Conservation (phyloP, 352 stramenopile genomes). For the Globisporangium barbulae region DNA sequence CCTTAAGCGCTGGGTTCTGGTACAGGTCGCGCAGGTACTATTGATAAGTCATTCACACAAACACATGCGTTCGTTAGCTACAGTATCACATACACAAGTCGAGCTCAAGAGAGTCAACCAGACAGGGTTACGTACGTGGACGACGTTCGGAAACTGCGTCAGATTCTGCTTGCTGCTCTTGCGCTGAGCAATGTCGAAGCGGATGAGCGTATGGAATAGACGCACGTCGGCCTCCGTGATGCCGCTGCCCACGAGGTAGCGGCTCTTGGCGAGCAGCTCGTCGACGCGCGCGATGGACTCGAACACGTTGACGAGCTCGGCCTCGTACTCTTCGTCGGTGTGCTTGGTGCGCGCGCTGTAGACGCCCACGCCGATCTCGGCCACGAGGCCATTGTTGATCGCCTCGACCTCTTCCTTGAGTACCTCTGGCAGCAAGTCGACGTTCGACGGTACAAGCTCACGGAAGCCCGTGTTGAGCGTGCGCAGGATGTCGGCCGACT, state of each 20-base stretch:
- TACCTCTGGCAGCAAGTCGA: constrained; percentile 43
- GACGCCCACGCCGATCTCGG: constrained; percentile 40
- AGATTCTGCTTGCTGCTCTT: constrained; percentile 34
- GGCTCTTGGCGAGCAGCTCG: not conserved
- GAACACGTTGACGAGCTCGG: constrained; percentile 21
- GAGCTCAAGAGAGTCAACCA: not conserved
- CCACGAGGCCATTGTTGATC: constrained; percentile 61
- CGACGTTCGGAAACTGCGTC: constrained; percentile 39
- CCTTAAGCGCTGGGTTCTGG: constrained; percentile 57
- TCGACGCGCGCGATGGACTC: constrained; percentile 26
- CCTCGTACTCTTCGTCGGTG: constrained; percentile 47
- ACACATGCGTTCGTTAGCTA: not conserved
- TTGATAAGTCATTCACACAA: no score
- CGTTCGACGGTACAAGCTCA: constrained; percentile 27
- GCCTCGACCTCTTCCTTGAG: constrained; percentile 52
- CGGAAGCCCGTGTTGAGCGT: constrained; percentile 53
- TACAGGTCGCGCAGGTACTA: constrained; percentile 47
- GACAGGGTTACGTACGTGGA: not conserved
- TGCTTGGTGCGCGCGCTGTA: constrained; percentile 57
- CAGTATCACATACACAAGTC: no score
- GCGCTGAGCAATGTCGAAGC: constrained; percentile 28
- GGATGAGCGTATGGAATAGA: constrained; percentile 24
- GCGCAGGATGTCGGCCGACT: constrained; percentile 69
- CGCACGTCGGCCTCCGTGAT: constrained; percentile 31
- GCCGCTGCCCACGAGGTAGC: constrained; percentile 15